These are phyloP conservation scores for Mucuna pruriens DNA, from an alignment of 306 rosid genomes.

Conservation along the genomic window DNA sequence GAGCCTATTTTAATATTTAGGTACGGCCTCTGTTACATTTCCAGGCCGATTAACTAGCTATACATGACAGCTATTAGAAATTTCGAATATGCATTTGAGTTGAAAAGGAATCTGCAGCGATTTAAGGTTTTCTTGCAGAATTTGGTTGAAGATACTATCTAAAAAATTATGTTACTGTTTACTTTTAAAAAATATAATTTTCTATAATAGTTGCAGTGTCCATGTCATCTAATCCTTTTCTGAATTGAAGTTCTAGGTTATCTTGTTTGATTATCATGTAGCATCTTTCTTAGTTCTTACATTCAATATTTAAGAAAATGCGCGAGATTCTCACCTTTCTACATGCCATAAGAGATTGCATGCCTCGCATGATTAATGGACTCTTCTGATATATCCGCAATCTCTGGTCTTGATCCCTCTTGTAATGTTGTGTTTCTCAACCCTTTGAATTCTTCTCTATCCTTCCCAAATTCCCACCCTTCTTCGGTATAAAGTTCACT, in stretches of 20 bases:
- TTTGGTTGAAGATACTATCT: not conserved
- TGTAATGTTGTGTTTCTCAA: not conserved
- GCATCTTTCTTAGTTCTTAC: not conserved
- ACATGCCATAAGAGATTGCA: not conserved
- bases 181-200: not conserved
- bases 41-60: not conserved
- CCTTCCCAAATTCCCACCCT: not conserved
- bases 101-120: not conserved
- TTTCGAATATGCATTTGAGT: not conserved
- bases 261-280: not conserved
- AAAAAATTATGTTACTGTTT: not conserved
- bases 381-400: not conserved
- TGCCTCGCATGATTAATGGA: not conserved
- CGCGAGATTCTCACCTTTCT: not conserved
- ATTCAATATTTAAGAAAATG: not conserved
- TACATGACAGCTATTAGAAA: not conserved
- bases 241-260: not conserved
- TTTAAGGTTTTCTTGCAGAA: not conserved
- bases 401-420: not conserved
- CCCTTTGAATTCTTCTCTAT: not conserved
- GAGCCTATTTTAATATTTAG: not conserved
- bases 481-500: not conserved
- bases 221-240: not conserved
- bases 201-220: not conserved
- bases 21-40: not conserved